Evolutionary conservation across 441 rosid species (phyloP).

Genomic region (Oxalis stricta): DNA sequence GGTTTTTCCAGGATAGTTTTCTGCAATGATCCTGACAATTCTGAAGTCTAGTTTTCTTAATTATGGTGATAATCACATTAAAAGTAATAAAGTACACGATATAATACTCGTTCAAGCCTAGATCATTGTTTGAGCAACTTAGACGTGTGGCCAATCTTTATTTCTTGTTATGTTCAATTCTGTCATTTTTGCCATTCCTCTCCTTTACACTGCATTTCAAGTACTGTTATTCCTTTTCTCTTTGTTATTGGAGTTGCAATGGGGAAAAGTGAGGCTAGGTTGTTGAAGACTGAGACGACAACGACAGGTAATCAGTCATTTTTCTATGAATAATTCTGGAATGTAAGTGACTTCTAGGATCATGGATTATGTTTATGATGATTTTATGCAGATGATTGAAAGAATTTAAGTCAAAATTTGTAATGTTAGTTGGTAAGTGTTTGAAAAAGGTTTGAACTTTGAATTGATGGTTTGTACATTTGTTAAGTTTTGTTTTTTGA

Average conservation of each 20-base stretch:
- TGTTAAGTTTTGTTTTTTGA: too few relatives aligned
- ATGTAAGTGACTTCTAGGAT: too few relatives aligned
- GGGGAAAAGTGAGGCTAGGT: constrained; percentile 88
- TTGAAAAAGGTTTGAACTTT: too few relatives aligned
- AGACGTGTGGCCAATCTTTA: constrained; percentile 86
- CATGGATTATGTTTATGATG: too few relatives aligned
- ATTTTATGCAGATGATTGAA: too few relatives aligned
- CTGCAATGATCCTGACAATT: constrained; percentile 67
- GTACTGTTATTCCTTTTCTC: constrained; percentile 67
- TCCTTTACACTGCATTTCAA: constrained; percentile 63
- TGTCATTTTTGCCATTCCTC: constrained; percentile 72
- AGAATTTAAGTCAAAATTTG: too few relatives aligned
- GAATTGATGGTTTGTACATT: too few relatives aligned
- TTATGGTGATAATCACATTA: constrained; percentile 53
- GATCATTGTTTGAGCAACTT: constrained; percentile 86
- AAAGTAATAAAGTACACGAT: constrained; percentile 69
- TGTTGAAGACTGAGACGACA: constrained; percentile 77
- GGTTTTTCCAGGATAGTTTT: constrained; percentile 81
- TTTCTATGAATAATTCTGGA: too few relatives aligned
- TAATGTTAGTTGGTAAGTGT: too few relatives aligned
- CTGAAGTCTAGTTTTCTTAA: constrained; percentile 36
- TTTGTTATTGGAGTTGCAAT: constrained; percentile 71
- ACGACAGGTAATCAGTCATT: constrained; percentile 48
- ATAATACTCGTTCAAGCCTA: constrained; percentile 83
- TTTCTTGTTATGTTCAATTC: constrained; percentile 63